Conservation (phyloP, 2,329 filamentous ascomycete genomes). For the Paradendryphiella salina region DNA sequence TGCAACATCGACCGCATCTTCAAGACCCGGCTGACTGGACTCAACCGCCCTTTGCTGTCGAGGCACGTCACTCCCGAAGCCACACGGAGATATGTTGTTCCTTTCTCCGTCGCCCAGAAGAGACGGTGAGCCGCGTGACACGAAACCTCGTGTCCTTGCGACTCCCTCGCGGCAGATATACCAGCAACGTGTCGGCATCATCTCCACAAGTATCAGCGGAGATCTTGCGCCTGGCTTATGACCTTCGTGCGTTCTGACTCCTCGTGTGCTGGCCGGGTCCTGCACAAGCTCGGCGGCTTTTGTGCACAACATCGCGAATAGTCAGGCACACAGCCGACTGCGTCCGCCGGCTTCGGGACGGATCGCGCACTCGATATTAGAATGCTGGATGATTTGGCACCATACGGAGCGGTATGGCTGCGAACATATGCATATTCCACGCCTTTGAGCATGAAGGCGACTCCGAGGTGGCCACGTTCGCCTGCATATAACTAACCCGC, state of each 20-base stretch:
- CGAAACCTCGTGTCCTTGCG: constrained; percentile 20
- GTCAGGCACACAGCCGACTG: constrained; percentile 20
- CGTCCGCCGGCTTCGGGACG: constrained; percentile 35
- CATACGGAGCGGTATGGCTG: constrained; percentile 37
- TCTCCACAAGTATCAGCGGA: constrained; percentile 14
- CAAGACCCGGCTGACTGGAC: constrained; percentile 1
- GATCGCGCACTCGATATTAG: constrained; percentile 37
- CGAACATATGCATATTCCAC: constrained; percentile 40
- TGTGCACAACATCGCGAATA: constrained; percentile 18
- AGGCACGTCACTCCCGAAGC: constrained; percentile 16
- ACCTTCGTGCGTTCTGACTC: constrained; percentile 13
- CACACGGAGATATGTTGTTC: constrained; percentile 16
- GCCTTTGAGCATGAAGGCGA: constrained; percentile 39
- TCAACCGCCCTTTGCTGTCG: constrained; percentile 5
- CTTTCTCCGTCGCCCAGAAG: constrained; percentile 17
- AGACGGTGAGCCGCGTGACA: constrained; percentile 27
- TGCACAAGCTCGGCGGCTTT: constrained; percentile 23
- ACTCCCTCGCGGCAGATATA: constrained; percentile 13
- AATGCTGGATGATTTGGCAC: constrained; percentile 46
- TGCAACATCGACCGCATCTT: constrained; percentile 7
- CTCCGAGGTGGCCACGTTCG: constrained; percentile 45
- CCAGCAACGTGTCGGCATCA: constrained; percentile 7
- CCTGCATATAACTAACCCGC: constrained; percentile 45
- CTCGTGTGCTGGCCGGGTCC: constrained; percentile 21
- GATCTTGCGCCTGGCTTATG: constrained; percentile 2